A percentile compares a stretch with the other conserved stretches of the same genome.
Conservation (phyloP, 192 early-diverging fungal genomes). For the Pilobolus umbonatus region DNA sequence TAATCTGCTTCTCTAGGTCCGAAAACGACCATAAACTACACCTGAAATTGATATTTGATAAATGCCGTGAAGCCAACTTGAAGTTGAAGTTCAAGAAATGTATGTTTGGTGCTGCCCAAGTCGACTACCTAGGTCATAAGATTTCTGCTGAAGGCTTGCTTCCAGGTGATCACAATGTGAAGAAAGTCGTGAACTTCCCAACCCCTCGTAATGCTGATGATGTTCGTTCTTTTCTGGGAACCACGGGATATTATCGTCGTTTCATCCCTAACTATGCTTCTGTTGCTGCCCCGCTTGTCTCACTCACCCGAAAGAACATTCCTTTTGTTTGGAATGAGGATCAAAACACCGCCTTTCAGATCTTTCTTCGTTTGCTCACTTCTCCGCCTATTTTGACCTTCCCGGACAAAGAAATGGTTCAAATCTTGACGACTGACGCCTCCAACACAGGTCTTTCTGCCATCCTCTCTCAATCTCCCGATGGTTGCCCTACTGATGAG, state of each 20-base stretch:
- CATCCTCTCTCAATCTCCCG: background rate
- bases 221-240: conserved; percentile 31
- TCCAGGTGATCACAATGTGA: background rate
- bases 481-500: background rate
- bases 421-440: conserved; percentile 5
- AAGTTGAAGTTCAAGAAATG: background rate
- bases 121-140: conserved; percentile 1
- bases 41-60: conserved; percentile 11
- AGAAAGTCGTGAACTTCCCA: conserved; percentile 16
- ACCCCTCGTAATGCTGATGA: conserved; percentile 5
- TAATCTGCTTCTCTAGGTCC: conserved; percentile 24
- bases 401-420: background rate
- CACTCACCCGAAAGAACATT: conserved; percentile 22
- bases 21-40: conserved; percentile 20
- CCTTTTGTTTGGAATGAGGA: conserved; percentile 13
- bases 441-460: background rate
- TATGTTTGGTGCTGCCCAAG: background rate
- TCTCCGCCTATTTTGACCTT: conserved; percentile 7
- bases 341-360: background rate
- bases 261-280: conserved; percentile 35
- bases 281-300: conserved; percentile 23
- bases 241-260: conserved; percentile 33
- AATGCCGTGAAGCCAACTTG: background rate
- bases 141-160: background rate
- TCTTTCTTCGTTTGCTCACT: background rate